Percentiles rank a stretch among this genome's conserved stretches.
Conservation (phyloP, 129 eudicot species). For the Mikania micrantha region DNA sequence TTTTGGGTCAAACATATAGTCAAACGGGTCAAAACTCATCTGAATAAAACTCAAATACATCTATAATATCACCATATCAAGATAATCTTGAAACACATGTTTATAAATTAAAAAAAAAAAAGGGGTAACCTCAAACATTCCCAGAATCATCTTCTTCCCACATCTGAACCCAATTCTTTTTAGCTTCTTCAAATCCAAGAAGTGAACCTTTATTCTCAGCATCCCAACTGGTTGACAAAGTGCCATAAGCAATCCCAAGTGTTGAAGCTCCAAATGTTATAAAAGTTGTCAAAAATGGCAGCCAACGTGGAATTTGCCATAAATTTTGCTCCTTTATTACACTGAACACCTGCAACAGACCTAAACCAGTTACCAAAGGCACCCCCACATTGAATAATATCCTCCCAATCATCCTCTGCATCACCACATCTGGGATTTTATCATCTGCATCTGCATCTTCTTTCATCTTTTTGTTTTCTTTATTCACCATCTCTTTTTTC, state of each 20-base stretch:
- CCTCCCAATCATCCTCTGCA: constrained; percentile 59
- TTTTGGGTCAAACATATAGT: no score
- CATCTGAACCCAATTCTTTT: constrained; percentile 75
- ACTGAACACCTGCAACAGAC: constrained; percentile 38
- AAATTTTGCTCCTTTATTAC: constrained; percentile 37
- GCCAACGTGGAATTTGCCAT: constrained; percentile 74
- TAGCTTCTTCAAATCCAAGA: constrained; percentile 72
- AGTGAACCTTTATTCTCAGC: constrained; percentile 52
- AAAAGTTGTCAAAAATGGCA: constrained; percentile 61
- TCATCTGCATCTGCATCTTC: constrained; percentile 56
- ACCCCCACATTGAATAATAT: constrained; percentile 55
- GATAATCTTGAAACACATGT: neutral
- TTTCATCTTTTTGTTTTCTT: constrained; percentile 15
- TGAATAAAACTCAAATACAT: no score
- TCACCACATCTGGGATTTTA: constrained; percentile 56
- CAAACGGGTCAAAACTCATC: no score
- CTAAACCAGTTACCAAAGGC: constrained; percentile 60
- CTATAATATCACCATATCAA: neutral
- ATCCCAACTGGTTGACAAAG: constrained; percentile 88
- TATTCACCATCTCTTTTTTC: constrained; percentile 3
- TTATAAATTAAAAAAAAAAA: no score
- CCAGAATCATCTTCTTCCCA: constrained; percentile 62
- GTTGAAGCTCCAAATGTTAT: constrained; percentile 70
- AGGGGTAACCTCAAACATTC: constrained; percentile 18
- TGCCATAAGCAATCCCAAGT: constrained; percentile 79